Evolutionary conservation across 1,284 basidiomycete genomes (phyloP), one percentile per base, ranked within the genome.

Genomic region (Moesziomyces aphidis): DNA sequence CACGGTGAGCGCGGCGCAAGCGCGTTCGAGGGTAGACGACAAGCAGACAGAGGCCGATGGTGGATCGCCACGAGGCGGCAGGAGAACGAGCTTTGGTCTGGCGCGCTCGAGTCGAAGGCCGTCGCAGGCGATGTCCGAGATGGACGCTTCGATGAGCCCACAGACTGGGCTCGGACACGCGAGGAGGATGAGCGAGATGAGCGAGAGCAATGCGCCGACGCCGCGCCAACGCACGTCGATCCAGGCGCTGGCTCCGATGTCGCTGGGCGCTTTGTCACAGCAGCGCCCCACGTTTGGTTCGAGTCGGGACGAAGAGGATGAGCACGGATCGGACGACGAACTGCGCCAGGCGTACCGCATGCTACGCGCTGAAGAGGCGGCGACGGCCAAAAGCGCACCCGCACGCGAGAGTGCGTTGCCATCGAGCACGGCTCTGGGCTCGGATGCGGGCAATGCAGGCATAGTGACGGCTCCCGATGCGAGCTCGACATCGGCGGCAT

Each of bases 291-390:
- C 26, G 10, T 53, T 52, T 39, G 31, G 23, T 7, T 8, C 24
- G 5, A 39, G 23, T 31, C 9, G 39, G 9, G 46, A 57, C 10
- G 68, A 58, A 7, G 58, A 65, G 7, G 62, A 71, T 34, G 68
- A 65, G 5, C 61, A 61, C 28, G 68, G 61, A 15, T 65, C 61
- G 31, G 68, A 64, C 31, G 58, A 56, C 24, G 68, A 71, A 45
- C 52, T 71, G 28, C 57, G 62, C 22, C 44, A 71, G 48, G 68
- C 68, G 8, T 71, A 71, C 26, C 54, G 62, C 15, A 23, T 21
- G 51, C 55, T 71, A 24, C 61, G 58, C 10, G 58, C 57, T 1
- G 58, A 70, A 31, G 61, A 71, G 52, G 59, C 52, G 34, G 47
- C 51, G 28, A 50, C 43, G 3, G 47, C 55, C 28, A 51, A 31